A percentile compares a stretch with the other conserved stretches of the same genome.
phyloP scores from a whole-genome alignment of 805 yeast species.

The Metschnikowia proteae region DNA sequence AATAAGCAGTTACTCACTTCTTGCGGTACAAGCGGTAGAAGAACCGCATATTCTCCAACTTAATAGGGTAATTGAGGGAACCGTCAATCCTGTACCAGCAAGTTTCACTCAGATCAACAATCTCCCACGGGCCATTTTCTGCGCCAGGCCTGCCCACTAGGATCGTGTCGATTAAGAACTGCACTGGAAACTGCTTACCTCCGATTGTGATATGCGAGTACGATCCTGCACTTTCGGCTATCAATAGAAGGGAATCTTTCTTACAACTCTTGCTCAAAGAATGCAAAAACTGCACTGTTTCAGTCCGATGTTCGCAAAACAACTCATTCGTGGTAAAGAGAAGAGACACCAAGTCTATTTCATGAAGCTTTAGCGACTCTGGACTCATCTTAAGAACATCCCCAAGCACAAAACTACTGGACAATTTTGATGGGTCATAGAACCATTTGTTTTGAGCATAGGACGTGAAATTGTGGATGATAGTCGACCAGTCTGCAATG shows the following conservation, averaged over 20 bases:
- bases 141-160: slow-evolving; percentile 49
- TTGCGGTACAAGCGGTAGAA: slow-evolving; percentile 72
- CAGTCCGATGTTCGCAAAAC: slow-evolving; percentile 62
- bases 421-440: slow-evolving; percentile 29
- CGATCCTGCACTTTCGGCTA: slow-evolving; percentile 88
- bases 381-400: slow-evolving; percentile 27
- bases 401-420: slow-evolving; percentile 25
- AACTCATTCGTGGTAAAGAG: slow-evolving; percentile 86
- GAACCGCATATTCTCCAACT: slow-evolving; percentile 84
- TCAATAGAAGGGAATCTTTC: slow-evolving; percentile 56
- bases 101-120: slow-evolving; percentile 64
- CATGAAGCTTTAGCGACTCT: slow-evolving; percentile 16
- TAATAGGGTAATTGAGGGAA: slow-evolving; percentile 55
- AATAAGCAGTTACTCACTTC: slow-evolving; percentile 32
- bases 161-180: slow-evolving; percentile 71
- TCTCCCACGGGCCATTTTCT: slow-evolving; percentile 57
- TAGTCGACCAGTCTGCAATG: slow-evolving; percentile 71
- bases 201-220: slow-evolving; percentile 79
- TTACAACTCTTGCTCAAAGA: slow-evolving; percentile 47
- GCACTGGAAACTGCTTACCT: slow-evolving; percentile 73
- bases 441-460: slow-evolving; percentile 54
- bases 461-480: slow-evolving; percentile 43
- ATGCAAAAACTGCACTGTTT: slow-evolving; percentile 44
- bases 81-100: slow-evolving; percentile 70
- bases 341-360: slow-evolving; percentile 55